These are phyloP conservation scores for Fallopia convolvulus DNA, from an alignment of 148 eudicot genomes.

Conservation along the genomic window DNA sequence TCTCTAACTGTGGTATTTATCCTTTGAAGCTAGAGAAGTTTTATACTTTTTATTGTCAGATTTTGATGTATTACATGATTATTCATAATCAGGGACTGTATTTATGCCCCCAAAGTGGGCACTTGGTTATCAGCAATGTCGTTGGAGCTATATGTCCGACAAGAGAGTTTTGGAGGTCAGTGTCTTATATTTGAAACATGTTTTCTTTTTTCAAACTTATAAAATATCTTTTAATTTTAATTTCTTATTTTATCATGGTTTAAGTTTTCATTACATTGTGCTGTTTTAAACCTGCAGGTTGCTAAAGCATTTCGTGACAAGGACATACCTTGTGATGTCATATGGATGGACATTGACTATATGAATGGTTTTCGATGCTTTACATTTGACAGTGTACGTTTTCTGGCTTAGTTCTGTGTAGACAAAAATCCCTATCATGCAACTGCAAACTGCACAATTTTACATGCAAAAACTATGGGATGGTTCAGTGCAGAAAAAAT, in stretches of 20 bases:
- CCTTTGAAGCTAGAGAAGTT: neutral
- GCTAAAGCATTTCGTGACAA: conserved; percentile 77
- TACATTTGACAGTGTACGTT: conserved; percentile 54
- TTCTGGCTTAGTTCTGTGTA: neutral
- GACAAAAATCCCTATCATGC: neutral
- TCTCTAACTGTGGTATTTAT: neutral
- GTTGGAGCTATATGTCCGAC: conserved; percentile 90
- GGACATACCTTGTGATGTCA: conserved; percentile 92
- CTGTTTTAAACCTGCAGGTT: conserved; percentile 42
- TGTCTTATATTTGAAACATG: neutral
- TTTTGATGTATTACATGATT: neutral
- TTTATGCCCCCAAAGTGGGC: conserved; percentile 99
- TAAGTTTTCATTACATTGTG: neutral
- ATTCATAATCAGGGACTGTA: conserved; percentile 51
- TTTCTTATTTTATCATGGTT: neutral
- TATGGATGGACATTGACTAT: conserved; percentile 99
- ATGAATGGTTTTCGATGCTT: conserved; percentile 99
- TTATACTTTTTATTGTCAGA: neutral
- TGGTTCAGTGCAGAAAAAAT: neutral
- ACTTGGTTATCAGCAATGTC: conserved; percentile 93
- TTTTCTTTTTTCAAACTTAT: neutral
- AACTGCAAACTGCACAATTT: neutral
- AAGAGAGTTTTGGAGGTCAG: conserved; percentile 86
- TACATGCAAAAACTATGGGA: neutral
- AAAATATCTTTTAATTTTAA: neutral